Percentiles rank a stretch among this genome's conserved stretches.
Conservation (phyloP, 148 eudicot species). For the Rhododendron simsii region DNA sequence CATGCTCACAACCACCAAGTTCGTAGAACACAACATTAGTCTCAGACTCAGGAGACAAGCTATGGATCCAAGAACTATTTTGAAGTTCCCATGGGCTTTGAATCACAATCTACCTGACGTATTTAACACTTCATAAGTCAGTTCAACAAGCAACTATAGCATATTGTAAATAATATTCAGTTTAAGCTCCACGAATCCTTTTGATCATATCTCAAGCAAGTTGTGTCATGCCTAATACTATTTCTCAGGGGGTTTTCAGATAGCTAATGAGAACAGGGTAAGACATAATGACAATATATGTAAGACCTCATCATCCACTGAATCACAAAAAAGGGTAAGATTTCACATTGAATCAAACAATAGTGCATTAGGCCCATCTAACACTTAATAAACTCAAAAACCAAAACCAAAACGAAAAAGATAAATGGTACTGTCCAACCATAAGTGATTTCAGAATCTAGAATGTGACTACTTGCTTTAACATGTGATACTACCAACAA, state of each 20-base stretch:
- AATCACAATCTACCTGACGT: background rate
- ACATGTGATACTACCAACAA: background rate
- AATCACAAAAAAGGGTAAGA: background rate
- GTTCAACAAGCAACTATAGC: background rate
- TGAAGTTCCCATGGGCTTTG: background rate
- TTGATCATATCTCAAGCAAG: constrained; percentile 1
- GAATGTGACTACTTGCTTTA: background rate
- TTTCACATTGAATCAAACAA: background rate
- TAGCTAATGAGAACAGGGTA: background rate
- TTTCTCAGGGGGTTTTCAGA: background rate
- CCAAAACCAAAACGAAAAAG: background rate
- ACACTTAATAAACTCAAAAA: background rate
- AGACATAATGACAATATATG: background rate
- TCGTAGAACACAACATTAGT: background rate
- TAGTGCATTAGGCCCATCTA: background rate
- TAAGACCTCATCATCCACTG: background rate
- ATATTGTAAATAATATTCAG: background rate
- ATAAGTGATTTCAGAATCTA: background rate
- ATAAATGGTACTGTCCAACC: background rate
- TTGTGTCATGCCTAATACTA: background rate
- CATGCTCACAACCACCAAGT: background rate
- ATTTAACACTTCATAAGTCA: background rate
- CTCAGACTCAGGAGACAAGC: background rate
- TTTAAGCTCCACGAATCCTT: background rate
- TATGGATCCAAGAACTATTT: background rate